Evolutionary conservation across 1,139 yeast genomes (phyloP).

Genomic region (Geotrichum reessii): DNA sequence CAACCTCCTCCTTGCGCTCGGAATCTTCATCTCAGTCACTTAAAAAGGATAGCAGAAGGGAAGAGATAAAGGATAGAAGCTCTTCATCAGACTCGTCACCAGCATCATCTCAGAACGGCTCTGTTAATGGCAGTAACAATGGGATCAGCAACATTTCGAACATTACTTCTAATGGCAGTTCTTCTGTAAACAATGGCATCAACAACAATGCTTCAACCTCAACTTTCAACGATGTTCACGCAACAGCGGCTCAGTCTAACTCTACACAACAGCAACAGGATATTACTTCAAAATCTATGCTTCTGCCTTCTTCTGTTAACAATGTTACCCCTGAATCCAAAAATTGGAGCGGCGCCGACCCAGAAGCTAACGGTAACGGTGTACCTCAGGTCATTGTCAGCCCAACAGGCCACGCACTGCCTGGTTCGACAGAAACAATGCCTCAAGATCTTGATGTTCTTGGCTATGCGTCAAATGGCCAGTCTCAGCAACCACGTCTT

Average conservation of each 20-base stretch:
- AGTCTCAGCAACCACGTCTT: slow-evolving; percentile 23
- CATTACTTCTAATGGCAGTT: neutral
- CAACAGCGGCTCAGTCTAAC: neutral
- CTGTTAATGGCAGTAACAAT: neutral
- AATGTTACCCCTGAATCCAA: neutral
- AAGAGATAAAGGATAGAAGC: slow-evolving; percentile 17
- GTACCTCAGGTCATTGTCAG: slow-evolving; percentile 16
- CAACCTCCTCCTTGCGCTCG: slow-evolving; percentile 14
- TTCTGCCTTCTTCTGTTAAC: neutral
- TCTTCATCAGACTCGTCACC: neutral
- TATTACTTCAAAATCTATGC: neutral
- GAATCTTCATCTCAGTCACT: slow-evolving; percentile 18
- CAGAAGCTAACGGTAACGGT: neutral
- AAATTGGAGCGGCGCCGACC: neutral
- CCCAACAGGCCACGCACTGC: slow-evolving; percentile 29
- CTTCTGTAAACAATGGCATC: neutral
- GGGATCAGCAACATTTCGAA: neutral
- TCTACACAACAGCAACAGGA: slow-evolving; percentile 2
- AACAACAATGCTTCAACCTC: neutral
- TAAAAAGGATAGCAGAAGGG: slow-evolving; percentile 15
- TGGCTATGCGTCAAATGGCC: slow-evolving; percentile 16
- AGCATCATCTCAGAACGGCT: neutral
- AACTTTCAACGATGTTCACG: neutral
- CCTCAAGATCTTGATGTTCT: slow-evolving; percentile 36
- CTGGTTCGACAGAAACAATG: slow-evolving; percentile 39